Evolutionary conservation across 768 basidiomycete species (phyloP), one percentile per base, ranked within the genome.

Genomic region (Boletus rubropictus): DNA sequence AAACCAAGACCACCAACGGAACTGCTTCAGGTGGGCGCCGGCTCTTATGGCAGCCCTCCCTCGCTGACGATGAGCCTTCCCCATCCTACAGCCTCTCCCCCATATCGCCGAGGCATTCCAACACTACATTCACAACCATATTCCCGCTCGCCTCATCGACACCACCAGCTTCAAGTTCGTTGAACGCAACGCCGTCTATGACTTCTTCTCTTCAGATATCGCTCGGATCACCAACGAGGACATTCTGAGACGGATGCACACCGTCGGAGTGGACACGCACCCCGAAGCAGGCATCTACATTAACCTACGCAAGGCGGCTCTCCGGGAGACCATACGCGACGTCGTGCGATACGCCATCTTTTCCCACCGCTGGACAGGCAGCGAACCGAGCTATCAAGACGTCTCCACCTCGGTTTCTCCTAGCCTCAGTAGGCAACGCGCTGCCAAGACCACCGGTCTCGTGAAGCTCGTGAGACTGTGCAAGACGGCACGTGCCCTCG

Each of bases 101-200:
- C 18, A 51, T 14, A 43, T 61, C 8, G 44, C 36, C 1, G 34
- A 51, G 0, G 58, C 39, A 21, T 64, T 62, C 33, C 49, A 14
- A 5, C 9, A 52, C 4, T 60, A 64, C 48, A 54, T 64, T 35
- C 36, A 10, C 17, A 63, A 65, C 25, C 51, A 64, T n/a, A 55
- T 63, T 15, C 61, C 61, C 12, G 36, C 49, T 11, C 60, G 62
- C 11, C 48, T 62, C 11, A 62, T 62, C 15, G 57, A 64, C 40
- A 55, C 59, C 1, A 22, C 51, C 18, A 58, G 11, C 0, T 17
- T 62, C 51, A 52, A 28, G 7, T 62, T 63, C 20, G 53, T 63
- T 36, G 51, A 61, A 9, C 62, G 61, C 20, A 6, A 34, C 7
- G 53, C 48, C 21, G 35, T 63, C 17, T 56, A 49, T 8, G 29